Evolutionary conservation across 2,329 filamentous ascomycete genomes (phyloP).

Genomic region (Aspergillus sp.): DNA sequence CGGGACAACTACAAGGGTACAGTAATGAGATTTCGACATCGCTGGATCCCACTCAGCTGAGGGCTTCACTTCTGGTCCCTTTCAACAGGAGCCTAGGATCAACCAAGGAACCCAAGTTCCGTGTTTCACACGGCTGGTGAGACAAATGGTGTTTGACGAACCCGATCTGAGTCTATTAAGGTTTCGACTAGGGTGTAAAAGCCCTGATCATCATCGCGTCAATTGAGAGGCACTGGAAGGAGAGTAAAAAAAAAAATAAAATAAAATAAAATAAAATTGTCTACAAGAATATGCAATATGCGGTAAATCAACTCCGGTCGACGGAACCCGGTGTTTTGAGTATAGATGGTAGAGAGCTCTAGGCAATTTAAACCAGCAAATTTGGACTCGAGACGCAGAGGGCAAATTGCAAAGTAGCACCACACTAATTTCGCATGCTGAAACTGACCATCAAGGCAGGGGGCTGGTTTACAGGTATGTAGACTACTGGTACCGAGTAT

Average conservation of each 20-base stretch:
- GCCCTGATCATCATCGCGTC: too few species aligned
- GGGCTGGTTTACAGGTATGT: background rate
- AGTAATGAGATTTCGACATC: background rate
- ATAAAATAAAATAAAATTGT: too few species aligned
- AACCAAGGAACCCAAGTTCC: background rate
- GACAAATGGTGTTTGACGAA: background rate
- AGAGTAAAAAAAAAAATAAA: too few species aligned
- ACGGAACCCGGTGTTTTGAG: too few species aligned
- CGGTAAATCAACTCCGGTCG: too few species aligned
- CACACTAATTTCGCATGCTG: background rate
- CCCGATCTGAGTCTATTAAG: background rate
- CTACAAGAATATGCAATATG: too few species aligned
- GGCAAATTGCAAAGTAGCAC: background rate
- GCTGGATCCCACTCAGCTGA: background rate
- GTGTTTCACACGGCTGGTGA: conserved; percentile 2
- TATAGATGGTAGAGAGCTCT: background rate
- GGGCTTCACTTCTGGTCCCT: background rate
- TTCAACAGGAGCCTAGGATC: background rate
- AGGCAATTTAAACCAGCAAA: background rate
- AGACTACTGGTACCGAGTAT: background rate
- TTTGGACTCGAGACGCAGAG: background rate
- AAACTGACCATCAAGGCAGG: background rate
- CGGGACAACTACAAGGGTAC: background rate
- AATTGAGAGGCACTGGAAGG: background rate
- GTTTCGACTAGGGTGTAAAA: background rate